Evolutionary conservation across 495 filamentous ascomycete species (phyloP).

Genomic region (Penicillium canariense): DNA sequence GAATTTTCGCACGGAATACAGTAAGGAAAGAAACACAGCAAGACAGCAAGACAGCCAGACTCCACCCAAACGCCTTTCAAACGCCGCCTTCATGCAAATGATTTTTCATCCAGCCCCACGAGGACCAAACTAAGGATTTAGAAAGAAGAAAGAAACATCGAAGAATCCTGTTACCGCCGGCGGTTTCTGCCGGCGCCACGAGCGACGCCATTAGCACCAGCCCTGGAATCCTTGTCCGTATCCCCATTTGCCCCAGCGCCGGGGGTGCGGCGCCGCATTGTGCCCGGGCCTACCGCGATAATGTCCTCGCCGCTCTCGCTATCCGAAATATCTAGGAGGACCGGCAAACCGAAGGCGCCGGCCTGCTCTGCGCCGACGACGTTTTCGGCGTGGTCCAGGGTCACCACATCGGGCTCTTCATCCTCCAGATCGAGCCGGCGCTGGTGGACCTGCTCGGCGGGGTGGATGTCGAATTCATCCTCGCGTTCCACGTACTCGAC

Average conservation of each 20-base stretch:
- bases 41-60: not conserved
- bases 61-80: not conserved
- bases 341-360: conserved; percentile 77
- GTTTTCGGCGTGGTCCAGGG: conserved; percentile 63
- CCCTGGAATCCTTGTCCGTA: conserved; percentile 36
- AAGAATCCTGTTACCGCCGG: conserved; percentile 21
- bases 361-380: conserved; percentile 45
- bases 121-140: not conserved
- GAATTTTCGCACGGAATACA: too few species aligned
- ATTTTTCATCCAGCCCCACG: not conserved
- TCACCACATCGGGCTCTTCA: conserved; percentile 83
- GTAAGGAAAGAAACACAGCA: not conserved
- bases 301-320: conserved; percentile 86
- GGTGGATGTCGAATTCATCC: conserved; percentile 98
- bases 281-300: conserved; percentile 77
- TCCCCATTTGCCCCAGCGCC: conserved; percentile 47
- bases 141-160: not conserved
- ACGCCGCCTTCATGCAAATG: not conserved
- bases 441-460: conserved; percentile 91
- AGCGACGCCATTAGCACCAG: conserved; percentile 15
- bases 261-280: conserved; percentile 74
- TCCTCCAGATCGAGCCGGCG: conserved; percentile 85
- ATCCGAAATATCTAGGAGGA: conserved; percentile 75
- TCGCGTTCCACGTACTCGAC: conserved; percentile 93
- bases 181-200: conserved; percentile 17